A percentile compares a stretch with the other conserved stretches of the same genome.
Evolutionary conservation across 179 eudicot species (phyloP).

Genomic region (Monotropa hypopitys): DNA sequence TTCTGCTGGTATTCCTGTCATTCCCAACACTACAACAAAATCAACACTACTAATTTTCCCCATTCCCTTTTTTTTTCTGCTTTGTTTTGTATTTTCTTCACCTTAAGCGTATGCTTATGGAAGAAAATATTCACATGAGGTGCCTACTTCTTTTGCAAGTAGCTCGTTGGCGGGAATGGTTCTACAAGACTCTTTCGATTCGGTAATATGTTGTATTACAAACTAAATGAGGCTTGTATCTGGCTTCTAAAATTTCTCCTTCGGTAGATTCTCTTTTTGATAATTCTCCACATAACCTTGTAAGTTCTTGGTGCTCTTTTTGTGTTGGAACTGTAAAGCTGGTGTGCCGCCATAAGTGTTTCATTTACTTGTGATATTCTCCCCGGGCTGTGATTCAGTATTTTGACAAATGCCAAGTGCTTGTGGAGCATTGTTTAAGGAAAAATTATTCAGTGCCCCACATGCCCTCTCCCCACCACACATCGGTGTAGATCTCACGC

Average conservation of each 20-base stretch:
- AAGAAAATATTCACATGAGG: background rate
- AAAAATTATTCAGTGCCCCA: too few relatives aligned
- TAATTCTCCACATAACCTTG: background rate
- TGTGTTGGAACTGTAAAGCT: background rate
- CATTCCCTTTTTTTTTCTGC: background rate
- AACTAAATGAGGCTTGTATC: background rate
- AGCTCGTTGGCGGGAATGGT: background rate
- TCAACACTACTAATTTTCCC: background rate
- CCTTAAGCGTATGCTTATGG: background rate
- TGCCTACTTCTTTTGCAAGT: background rate
- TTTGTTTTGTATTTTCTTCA: background rate
- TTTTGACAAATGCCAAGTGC: conserved; percentile 1
- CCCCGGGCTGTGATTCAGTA: background rate
- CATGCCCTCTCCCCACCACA: too few relatives aligned
- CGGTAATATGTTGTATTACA: background rate
- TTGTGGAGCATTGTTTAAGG: background rate
- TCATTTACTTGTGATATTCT: conserved; percentile 1
- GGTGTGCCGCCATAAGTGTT: background rate
- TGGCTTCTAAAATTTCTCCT: background rate
- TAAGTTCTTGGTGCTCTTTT: background rate
- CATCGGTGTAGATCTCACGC: too few relatives aligned
- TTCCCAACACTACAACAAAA: background rate
- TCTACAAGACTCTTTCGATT: background rate
- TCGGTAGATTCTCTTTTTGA: background rate
- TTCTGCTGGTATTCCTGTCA: conserved; percentile 51